Conservation (phyloP, 2,329 filamentous ascomycete genomes). For the Trichoderma arundinaceum region DNA sequence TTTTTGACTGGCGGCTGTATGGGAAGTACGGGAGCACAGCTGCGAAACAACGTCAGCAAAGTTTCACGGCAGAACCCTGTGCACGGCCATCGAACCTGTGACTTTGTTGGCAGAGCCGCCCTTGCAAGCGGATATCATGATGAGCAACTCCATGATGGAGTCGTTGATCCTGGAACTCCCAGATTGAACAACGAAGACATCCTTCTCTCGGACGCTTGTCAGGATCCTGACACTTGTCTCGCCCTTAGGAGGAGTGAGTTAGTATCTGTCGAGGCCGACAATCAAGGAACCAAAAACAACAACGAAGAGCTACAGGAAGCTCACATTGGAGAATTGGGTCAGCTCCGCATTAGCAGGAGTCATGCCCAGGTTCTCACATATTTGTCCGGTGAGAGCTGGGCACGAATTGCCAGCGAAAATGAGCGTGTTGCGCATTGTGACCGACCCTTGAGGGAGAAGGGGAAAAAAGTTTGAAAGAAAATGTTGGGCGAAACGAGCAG, state of each 20-base stretch:
- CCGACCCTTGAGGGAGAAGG: conserved; percentile 36
- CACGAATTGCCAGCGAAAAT: conserved; percentile 72
- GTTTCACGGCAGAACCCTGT: neutral
- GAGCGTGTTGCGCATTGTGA: conserved; percentile 67
- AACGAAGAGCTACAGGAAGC: conserved; percentile 43
- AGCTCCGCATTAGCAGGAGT: conserved; percentile 67
- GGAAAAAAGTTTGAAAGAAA: conserved; percentile 21
- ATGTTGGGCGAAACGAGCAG: conserved; percentile 22
- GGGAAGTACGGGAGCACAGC: conserved; percentile 94
- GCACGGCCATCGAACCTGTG: conserved; percentile 69
- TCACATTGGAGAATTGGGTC: conserved; percentile 73
- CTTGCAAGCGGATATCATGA: conserved; percentile 99
- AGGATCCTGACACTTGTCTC: conserved; percentile 73
- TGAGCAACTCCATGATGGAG: conserved; percentile 97
- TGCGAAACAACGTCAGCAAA: conserved; percentile 44
- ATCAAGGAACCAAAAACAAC: conserved; percentile 21
- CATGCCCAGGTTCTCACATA: conserved; percentile 73
- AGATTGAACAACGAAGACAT: conserved; percentile 98
- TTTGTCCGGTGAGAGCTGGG: conserved; percentile 66
- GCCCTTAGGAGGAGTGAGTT: conserved; percentile 54
- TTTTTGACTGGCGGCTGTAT: conserved; percentile 99
- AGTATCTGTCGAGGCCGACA: conserved; percentile 33
- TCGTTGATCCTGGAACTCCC: conserved; percentile 97
- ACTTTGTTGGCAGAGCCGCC: conserved; percentile 96
- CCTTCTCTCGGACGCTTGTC: conserved; percentile 88